Conservation (phyloP, 2,329 filamentous ascomycete species). For the Metarhizium humberi region DNA sequence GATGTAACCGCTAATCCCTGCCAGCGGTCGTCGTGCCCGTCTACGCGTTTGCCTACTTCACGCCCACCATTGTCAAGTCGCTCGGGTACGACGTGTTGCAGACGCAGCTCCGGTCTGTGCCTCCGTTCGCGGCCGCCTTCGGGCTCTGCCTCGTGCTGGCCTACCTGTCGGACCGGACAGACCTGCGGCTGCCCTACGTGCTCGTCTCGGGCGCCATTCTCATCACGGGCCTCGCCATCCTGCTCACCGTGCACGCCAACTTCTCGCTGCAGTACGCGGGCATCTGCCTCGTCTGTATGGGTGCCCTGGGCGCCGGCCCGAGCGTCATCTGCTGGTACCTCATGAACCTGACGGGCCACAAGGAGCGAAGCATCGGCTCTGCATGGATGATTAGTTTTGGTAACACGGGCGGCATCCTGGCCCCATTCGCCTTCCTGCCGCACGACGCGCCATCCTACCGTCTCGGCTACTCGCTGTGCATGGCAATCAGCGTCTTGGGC, state of each 20-base stretch:
- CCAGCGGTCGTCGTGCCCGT: conserved; percentile 28
- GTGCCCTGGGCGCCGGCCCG: conserved; percentile 3
- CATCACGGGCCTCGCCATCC: conserved; percentile 55
- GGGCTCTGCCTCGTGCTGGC: conserved; percentile 53
- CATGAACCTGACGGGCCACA: conserved; percentile 7
- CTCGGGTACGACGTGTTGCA: conserved; percentile 20
- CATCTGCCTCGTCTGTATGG: conserved; percentile 44
- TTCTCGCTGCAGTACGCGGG: conserved; percentile 55
- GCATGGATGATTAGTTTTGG: conserved; percentile 7
- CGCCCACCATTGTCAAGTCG: conserved; percentile 42
- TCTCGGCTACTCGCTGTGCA: conserved; percentile 4
- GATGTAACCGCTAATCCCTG: not conserved
- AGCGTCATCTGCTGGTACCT: conserved; percentile 7
- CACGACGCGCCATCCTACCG: not conserved
- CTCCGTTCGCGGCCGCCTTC: conserved; percentile 49
- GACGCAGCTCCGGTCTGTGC: conserved; percentile 46
- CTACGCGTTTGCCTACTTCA: conserved; percentile 43
- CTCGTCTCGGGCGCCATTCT: conserved; percentile 49
- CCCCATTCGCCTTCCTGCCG: conserved; percentile 5
- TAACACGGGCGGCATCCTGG: conserved; percentile 6
- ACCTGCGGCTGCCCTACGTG: conserved; percentile 54
- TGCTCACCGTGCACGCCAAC: conserved; percentile 40
- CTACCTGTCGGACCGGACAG: conserved; percentile 54
- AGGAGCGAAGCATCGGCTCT: conserved; percentile 6
- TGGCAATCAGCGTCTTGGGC: conserved; percentile 2